Evolutionary conservation across 176 grass and related monocot genomes (phyloP), one percentile per base, ranked within the genome.

Genomic region (Canna indica): DNA sequence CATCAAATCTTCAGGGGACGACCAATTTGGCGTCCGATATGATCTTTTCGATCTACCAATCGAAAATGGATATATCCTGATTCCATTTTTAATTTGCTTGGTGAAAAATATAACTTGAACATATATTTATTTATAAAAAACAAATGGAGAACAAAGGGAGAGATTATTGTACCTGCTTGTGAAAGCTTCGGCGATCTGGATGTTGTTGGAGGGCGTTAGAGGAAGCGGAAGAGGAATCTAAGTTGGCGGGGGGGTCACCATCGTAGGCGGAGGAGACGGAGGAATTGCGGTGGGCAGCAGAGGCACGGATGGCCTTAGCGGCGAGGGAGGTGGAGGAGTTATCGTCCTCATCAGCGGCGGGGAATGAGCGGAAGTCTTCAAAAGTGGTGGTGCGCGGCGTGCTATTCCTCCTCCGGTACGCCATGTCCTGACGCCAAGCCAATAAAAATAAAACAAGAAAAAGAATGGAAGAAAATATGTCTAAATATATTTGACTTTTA

Each of bases 281-380:
- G 14, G 81, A 78, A 32, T 84, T 76, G 59, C 81, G 70, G 70
- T 79, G 81, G 70, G 73, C 64, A 33, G 81, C 76, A 17, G 81
- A 79, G 41, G 81, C 64, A 13, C 81, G 81, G 13, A 84, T 84
- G 34, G 81, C 81, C 81, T 84, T 76, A 29, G 81, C 70, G 25
- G 81, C 81, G 1, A 83, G 50, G 34, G 76, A 75, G 5, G 73
- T 68, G 28, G 80, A 60, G 34, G 80, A 54, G 7, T 50, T 44
- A 28, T 3, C 3, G 36, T 47, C 47, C 54, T 60, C 68, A 34
- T 62, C 64, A 58, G 73, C 64, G 58, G 65, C 48, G 44, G 72
- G 3, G 4, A n/a, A 61, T 8, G 62, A 63, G 31, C 60, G 63
- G 36, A 62, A 42, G 4, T 82, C 80, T 11, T 76, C 80, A 54